A percentile compares a stretch with the other conserved stretches of the same genome.
These are phyloP conservation scores for Saturnispora quitensis DNA, from an alignment of 805 yeast species.

Conservation along the genomic window DNA sequence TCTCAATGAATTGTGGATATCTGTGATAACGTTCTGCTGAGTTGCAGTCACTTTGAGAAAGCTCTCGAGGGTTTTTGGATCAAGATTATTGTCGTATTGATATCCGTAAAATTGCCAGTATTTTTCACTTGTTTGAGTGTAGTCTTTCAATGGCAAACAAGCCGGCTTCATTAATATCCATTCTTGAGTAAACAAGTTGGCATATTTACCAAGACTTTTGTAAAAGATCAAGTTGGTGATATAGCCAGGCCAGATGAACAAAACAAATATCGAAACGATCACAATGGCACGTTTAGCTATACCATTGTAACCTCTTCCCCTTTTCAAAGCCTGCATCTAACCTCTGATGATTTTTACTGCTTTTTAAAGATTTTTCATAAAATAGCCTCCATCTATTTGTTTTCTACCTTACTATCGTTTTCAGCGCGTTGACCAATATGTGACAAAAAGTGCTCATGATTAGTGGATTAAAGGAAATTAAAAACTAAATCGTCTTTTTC, in stretches of 20 bases:
- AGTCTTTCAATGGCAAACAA: conserved; percentile 22
- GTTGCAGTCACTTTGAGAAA: conserved; percentile 16
- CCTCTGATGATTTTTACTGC: neutral
- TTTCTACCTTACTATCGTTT: neutral
- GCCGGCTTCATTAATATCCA: conserved; percentile 12
- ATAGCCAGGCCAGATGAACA: conserved; percentile 7
- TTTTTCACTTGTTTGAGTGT: conserved; percentile 14
- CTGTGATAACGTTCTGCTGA: conserved; percentile 21
- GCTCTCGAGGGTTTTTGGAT: conserved; percentile 15
- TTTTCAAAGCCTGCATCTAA: neutral
- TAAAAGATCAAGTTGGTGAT: conserved; percentile 2
- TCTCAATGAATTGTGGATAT: conserved; percentile 18
- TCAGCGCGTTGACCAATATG: neutral
- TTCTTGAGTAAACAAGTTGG: conserved; percentile 1
- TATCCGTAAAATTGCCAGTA: conserved; percentile 28
- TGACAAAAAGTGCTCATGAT: neutral
- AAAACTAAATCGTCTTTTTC: neutral
- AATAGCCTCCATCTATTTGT: neutral
- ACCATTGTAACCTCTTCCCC: neutral
- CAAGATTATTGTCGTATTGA: conserved; percentile 16
- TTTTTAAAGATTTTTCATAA: neutral
- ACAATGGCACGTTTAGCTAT: neutral
- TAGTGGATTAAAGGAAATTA: neutral
- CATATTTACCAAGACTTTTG: neutral
- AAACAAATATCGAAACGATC: neutral